phyloP scores from a whole-genome alignment of 2,329 filamentous ascomycete species.

The Orbilia javanica region DNA sequence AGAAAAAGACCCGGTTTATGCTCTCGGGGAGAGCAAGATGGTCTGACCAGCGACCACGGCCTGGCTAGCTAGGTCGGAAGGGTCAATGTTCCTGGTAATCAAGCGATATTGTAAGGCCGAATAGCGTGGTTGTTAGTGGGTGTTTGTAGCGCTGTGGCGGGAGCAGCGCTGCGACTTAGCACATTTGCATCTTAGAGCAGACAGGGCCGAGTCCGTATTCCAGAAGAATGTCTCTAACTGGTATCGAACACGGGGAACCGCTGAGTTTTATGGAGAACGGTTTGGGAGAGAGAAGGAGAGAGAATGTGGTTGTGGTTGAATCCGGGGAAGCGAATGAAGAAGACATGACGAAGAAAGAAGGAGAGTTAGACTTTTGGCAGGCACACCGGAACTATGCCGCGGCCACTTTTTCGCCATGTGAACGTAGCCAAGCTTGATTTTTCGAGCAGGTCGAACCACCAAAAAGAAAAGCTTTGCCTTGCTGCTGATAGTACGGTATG shows the following conservation, averaged over 20 bases:
- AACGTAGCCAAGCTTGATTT: conserved; percentile 42
- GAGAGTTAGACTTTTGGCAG: conserved; percentile 34
- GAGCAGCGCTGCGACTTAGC: conserved; percentile 6
- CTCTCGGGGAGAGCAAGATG: conserved; percentile 36
- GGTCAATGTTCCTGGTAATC: neutral
- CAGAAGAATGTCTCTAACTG: neutral
- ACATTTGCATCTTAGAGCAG: conserved; percentile 18
- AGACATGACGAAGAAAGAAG: conserved; percentile 48
- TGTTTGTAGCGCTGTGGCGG: neutral
- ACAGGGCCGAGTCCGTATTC: conserved; percentile 10
- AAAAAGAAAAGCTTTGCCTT: conserved; percentile 3
- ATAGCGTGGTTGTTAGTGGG: conserved; percentile 13
- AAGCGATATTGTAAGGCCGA: neutral
- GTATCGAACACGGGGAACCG: conserved; percentile 22
- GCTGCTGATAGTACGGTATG: neutral
- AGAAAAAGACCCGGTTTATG: conserved; percentile 27
- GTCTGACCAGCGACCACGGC: neutral
- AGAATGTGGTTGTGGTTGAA: conserved; percentile 40
- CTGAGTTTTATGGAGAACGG: conserved; percentile 49
- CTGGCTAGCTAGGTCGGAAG: neutral
- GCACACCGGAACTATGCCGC: conserved; percentile 56
- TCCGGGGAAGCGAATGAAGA: conserved; percentile 51
- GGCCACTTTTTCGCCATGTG: conserved; percentile 58
- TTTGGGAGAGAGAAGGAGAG: conserved; percentile 16
- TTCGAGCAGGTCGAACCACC: conserved; percentile 52